These are phyloP conservation scores for Aquilaria malaccensis DNA, from an alignment of 345 rosid species.

Conservation along the genomic window DNA sequence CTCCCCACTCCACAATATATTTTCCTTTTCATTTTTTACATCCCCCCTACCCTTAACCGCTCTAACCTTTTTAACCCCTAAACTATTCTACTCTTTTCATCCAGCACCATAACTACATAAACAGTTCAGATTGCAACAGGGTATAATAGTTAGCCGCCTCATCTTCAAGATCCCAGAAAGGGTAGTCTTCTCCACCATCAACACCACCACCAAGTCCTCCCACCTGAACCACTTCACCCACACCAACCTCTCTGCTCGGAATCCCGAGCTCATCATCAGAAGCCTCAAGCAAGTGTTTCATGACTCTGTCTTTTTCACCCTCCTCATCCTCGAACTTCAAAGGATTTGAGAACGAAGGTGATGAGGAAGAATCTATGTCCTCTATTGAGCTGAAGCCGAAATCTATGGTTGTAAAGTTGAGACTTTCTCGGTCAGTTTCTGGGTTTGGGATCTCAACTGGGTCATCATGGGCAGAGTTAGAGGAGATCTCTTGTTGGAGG, in stretches of 20 bases:
- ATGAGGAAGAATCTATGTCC: slow-evolving; percentile 8
- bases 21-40: slow-evolving; percentile 11
- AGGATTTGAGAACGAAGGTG: slow-evolving; percentile 21
- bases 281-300: slow-evolving; percentile 74
- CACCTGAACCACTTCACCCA: slow-evolving; percentile 11
- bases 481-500: slow-evolving; percentile 48
- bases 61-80: background rate
- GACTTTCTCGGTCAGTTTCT: slow-evolving; percentile 13
- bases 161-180: slow-evolving; percentile 74
- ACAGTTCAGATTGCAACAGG: slow-evolving; percentile 54
- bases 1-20: background rate
- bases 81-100: no score
- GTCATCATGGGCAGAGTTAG: slow-evolving; percentile 17
- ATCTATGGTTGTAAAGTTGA: background rate
- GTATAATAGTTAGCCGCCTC: slow-evolving; percentile 60
- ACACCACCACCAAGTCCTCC: slow-evolving; percentile 13
- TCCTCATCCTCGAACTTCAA: slow-evolving; percentile 17
- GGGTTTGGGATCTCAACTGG: background rate
- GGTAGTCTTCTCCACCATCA: slow-evolving; percentile 27
- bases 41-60: slow-evolving; percentile 5
- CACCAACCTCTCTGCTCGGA: slow-evolving; percentile 33
- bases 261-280: slow-evolving; percentile 92
- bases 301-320: slow-evolving; percentile 47
- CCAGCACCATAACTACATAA: slow-evolving; percentile 27
- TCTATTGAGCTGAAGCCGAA: no score